Evolutionary conservation across 2,329 filamentous ascomycete genomes (phyloP), one percentile per base, ranked within the genome.

Genomic region (Coniosporium tulheliwenetii): DNA sequence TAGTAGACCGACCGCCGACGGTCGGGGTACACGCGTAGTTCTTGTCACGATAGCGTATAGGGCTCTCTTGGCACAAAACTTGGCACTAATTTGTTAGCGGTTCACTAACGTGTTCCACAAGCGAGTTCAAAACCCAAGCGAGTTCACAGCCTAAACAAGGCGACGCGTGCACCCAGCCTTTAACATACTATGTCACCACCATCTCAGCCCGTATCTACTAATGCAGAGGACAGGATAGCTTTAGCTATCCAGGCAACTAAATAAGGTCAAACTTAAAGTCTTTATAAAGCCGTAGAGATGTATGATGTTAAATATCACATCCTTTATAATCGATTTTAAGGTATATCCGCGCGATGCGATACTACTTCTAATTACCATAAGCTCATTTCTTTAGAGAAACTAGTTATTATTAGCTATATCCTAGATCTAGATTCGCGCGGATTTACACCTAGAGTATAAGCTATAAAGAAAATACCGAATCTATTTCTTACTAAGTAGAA

Each of bases 361-460:
- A 34, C 13, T n/a, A 30, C 10, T 16, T 29, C 39, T 32, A 43
- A 43, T 15, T 41, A 12, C 13, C 13, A 16, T 13, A 43, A 41
- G 33, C 41, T 43, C 30, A 43, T 32, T 16, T 13, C 15, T 5
- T 41, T 32, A n/a, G 40, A 46, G 38, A 43, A 46, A 36, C 10
- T 13, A 33, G 36, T 32, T 12, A 45, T 46, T 41, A 33, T 43
- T 36, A 8, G 34, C 26, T 38, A 48, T 44, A 47, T 50, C 30
- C 42, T 53, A 35, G 44, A 52, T 41, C 45, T 53, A 41, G 49
- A 50, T 48, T 40, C 43, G 37, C 47, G 43, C 47, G 43, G 43
- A 34, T 53, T 50, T 42, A 45, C 48, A 41, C 48, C 49, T 35
- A 45, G 43, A 36, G 33, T 53, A 2, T 30, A 40, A 46, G 38